Percentiles rank a stretch among this genome's conserved stretches.
phyloP scores from a whole-genome alignment of 1,139 yeast genomes.

The Hansenula sp. region DNA sequence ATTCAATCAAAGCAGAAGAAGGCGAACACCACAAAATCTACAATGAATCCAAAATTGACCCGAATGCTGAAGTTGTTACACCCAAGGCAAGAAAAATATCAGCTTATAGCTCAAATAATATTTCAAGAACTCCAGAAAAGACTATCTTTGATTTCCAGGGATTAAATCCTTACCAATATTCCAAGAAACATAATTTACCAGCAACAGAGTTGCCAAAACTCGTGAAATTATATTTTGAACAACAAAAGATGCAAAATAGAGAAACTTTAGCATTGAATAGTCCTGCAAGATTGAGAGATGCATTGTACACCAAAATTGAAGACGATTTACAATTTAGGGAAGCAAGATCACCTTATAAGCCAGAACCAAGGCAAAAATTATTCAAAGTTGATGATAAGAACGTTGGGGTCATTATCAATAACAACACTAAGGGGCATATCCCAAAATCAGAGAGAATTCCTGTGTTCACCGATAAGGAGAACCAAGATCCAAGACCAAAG shows the following conservation, averaged over 20 bases:
- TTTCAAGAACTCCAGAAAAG: conserved; percentile 4
- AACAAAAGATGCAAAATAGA: conserved; percentile 28
- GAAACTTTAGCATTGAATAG: conserved; percentile 25
- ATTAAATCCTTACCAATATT: conserved; percentile 34
- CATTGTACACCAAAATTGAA: conserved; percentile 17
- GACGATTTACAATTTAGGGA: conserved; percentile 3
- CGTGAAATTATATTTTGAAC: conserved; percentile 31
- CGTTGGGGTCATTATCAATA: background rate
- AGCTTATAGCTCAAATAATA: conserved; percentile 1
- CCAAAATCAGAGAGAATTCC: background rate
- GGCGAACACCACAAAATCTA: too few species aligned
- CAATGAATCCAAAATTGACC: background rate
- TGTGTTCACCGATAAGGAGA: conserved; percentile 1
- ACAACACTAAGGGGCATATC: background rate
- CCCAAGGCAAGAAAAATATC: conserved; percentile 8
- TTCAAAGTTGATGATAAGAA: conserved; percentile 1
- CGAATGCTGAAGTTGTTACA: conserved; percentile 4
- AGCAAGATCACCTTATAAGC: background rate
- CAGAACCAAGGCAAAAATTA: conserved; percentile 1
- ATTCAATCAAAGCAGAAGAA: background rate
- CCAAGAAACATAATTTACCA: conserved; percentile 30
- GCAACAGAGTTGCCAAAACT: conserved; percentile 31
- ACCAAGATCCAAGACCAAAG: background rate
- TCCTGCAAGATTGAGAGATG: conserved; percentile 19
- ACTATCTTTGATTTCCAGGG: conserved; percentile 28